Percentiles rank a stretch among this genome's conserved stretches.
Evolutionary conservation across 2,329 filamentous ascomycete species (phyloP).

Genomic region (Fusarium drepaniforme): DNA sequence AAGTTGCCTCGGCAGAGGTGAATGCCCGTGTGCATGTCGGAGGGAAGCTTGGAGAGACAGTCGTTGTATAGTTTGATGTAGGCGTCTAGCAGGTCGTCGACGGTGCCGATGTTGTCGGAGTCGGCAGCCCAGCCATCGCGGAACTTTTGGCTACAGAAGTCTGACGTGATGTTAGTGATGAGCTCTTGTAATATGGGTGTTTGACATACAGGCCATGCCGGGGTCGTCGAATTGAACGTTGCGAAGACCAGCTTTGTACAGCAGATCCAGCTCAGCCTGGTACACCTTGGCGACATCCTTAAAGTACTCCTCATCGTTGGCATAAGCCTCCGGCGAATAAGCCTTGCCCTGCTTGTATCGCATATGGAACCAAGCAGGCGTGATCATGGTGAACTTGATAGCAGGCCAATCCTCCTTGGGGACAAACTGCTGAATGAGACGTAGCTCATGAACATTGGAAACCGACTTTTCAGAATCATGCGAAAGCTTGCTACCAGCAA

Average conservation of each 20-base stretch:
- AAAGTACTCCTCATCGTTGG: constrained; percentile 66
- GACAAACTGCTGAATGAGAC: constrained; percentile 58
- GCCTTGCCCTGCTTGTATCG: constrained; percentile 46
- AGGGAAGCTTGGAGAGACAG: constrained; percentile 70
- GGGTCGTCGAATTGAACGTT: constrained; percentile 79
- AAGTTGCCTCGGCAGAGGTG: constrained; percentile 81
- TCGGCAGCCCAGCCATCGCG: constrained; percentile 77
- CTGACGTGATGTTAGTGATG: constrained; percentile 51
- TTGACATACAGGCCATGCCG: constrained; percentile 71
- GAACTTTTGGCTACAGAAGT: constrained; percentile 82
- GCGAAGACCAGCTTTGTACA: constrained; percentile 72
- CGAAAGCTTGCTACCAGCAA: constrained; percentile 60
- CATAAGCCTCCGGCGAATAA: constrained; percentile 42
- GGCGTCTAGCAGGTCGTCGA: constrained; percentile 78
- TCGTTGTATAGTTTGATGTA: constrained; percentile 86
- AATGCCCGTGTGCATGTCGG: constrained; percentile 81
- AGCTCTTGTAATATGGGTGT: fast-evolving
- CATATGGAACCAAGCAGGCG: constrained; percentile 57
- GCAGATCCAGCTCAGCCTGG: constrained; percentile 69
- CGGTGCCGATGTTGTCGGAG: constrained; percentile 73
- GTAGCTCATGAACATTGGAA: constrained; percentile 64
- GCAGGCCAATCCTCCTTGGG: constrained; percentile 62
- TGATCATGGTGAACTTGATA: constrained; percentile 68
- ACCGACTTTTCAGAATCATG: constrained; percentile 56
- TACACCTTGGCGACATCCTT: constrained; percentile 75